Evolutionary conservation across 306 rosid genomes (phyloP).

Genomic region (Lathyrus oleraceus): DNA sequence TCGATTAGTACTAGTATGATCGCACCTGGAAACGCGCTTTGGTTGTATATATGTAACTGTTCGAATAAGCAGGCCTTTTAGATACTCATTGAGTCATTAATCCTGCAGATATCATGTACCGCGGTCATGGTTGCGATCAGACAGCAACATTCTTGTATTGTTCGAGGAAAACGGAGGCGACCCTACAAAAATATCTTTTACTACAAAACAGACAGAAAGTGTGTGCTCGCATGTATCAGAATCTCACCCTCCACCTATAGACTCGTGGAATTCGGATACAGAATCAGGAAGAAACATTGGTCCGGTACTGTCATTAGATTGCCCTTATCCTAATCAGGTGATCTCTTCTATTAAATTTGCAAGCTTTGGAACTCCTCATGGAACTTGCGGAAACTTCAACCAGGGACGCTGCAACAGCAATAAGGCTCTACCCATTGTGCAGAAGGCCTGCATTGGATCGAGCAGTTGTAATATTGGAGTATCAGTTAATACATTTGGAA

Average conservation of each 20-base stretch:
- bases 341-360: conserved; percentile 87
- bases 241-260: conserved; percentile 78
- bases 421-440: conserved; percentile 59
- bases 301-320: conserved; percentile 64
- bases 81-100: conserved; percentile 18
- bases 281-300: conserved; percentile 38
- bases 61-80: conserved; percentile 8
- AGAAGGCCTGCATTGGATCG: conserved; percentile 87
- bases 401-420: conserved; percentile 72
- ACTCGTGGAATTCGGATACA: conserved; percentile 60
- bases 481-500: conserved; percentile 58
- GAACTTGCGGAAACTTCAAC: conserved; percentile 75
- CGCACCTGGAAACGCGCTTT: background rate
- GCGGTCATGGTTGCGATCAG: conserved; percentile 65
- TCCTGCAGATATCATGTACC: conserved; percentile 82
- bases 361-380: conserved; percentile 78
- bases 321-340: conserved; percentile 71
- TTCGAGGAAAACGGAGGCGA: conserved; percentile 88
- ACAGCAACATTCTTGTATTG: conserved; percentile 68
- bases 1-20: background rate
- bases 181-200: conserved; percentile 64
- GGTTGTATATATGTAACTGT: background rate
- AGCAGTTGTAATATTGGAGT: conserved; percentile 66
- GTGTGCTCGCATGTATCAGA: conserved; percentile 79
- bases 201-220: conserved; percentile 59